phyloP scores from a whole-genome alignment of 768 basidiomycete genomes.

The Cystofilobasidium capitatum region DNA sequence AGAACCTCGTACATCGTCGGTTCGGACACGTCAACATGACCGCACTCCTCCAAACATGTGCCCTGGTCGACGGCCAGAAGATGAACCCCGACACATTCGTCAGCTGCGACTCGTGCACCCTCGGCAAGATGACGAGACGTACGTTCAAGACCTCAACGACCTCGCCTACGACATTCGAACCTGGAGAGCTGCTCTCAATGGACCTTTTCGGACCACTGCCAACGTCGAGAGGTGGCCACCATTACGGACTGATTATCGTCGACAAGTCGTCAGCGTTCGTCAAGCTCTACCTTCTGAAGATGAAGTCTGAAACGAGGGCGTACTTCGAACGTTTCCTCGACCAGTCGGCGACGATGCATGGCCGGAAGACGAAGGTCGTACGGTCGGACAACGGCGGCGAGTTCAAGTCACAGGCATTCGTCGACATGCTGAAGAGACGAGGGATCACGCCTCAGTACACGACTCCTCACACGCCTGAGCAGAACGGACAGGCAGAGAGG shows the following conservation, averaged over 20 bases:
- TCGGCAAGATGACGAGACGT: neutral
- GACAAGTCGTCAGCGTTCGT: neutral
- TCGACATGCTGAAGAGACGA: no score
- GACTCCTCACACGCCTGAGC: no score
- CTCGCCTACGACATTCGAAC: neutral
- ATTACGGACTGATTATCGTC: neutral
- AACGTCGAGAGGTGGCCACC: neutral
- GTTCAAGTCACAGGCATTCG: no score
- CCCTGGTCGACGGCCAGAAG: no score
- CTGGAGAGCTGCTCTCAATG: neutral
- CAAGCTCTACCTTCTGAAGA: neutral
- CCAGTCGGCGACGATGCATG: no score
- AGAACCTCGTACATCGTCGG: no score
- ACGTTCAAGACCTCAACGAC: neutral
- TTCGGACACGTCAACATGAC: no score
- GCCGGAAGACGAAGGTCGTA: no score
- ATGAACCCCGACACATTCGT: neutral
- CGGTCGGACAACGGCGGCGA: no score
- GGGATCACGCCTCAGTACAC: no score
- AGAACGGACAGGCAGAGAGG: no score
- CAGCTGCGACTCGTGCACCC: neutral
- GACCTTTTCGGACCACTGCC: neutral
- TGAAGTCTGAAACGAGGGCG: neutral
- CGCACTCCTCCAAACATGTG: no score
- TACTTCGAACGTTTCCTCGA: neutral